A percentile compares a stretch with the other conserved stretches of the same genome.
phyloP scores from a whole-genome alignment of 1,284 basidiomycete genomes.

The Ganoderma lingzhi region DNA sequence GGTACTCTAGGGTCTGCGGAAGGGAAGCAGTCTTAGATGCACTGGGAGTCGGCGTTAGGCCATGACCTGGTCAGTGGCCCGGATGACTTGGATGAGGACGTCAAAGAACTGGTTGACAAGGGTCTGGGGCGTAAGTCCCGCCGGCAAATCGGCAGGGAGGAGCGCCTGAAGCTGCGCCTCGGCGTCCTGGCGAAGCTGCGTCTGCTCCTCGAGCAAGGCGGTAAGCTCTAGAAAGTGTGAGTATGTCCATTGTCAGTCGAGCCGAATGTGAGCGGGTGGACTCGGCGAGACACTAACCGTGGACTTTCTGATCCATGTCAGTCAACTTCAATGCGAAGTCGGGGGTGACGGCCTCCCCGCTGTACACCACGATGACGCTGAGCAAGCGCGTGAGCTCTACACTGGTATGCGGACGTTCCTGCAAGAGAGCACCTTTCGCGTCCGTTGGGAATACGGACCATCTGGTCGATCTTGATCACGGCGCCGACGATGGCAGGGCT shows the following conservation, averaged over 20 bases:
- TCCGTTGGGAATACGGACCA: conserved; percentile 15
- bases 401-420: not conserved
- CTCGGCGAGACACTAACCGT: not conserved
- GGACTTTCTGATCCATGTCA: not conserved
- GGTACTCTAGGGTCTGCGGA: not conserved
- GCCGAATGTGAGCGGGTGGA: not conserved
- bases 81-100: not conserved
- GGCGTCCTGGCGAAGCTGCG: not conserved
- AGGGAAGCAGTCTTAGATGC: not conserved
- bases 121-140: not conserved
- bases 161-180: not conserved
- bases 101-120: not conserved
- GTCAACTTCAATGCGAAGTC: not conserved
- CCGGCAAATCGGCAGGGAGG: not conserved
- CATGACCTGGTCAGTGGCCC: not conserved
- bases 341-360: not conserved
- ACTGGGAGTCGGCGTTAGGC: not conserved
- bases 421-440: not conserved
- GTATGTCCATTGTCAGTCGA: not conserved
- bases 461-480: conserved; percentile 15
- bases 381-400: not conserved
- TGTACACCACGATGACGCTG: not conserved
- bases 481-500: not conserved
- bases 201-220: not conserved
- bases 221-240: not conserved